Percentiles rank a stretch among this genome's conserved stretches.
phyloP scores from a whole-genome alignment of 164 flowering plant genomes.

The Liquidambar formosana region DNA sequence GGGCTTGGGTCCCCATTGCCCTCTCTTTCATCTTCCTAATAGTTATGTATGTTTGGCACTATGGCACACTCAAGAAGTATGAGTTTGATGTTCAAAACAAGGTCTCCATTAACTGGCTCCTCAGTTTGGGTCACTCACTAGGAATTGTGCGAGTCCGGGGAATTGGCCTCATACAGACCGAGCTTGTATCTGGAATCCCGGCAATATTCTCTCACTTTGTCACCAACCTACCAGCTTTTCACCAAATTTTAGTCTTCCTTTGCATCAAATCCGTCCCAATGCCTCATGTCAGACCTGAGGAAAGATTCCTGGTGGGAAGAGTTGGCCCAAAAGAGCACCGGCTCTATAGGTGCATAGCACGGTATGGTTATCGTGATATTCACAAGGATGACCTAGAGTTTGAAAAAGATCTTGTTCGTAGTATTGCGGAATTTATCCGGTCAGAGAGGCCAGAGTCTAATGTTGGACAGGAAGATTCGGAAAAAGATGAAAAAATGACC shows the following conservation, averaged over 20 bases:
- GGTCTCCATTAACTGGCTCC: conserved; percentile 68
- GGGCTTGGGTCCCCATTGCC: conserved; percentile 80
- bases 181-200: conserved; percentile 77
- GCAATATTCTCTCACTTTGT: conserved; percentile 81
- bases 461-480: conserved; percentile 16
- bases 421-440: conserved; percentile 69
- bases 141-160: conserved; percentile 73
- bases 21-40: conserved; percentile 54
- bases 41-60: conserved; percentile 68
- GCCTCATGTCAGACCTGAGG: conserved; percentile 67
- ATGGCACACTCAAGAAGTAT: conserved; percentile 65
- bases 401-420: conserved; percentile 67
- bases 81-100: conserved; percentile 75
- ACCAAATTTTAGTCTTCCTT: conserved; percentile 70
- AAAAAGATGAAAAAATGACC: conserved; percentile 47
- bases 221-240: conserved; percentile 84
- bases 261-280: conserved; percentile 79
- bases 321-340: conserved; percentile 71
- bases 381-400: conserved; percentile 65
- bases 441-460: conserved; percentile 35
- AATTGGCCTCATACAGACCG: conserved; percentile 70
- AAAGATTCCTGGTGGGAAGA: conserved; percentile 73
- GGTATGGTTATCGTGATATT: conserved; percentile 69
- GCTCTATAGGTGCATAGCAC: conserved; percentile 67
- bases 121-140: conserved; percentile 48